Evolutionary conservation across 768 basidiomycete species (phyloP).

Genomic region (Boletus subparvulus): DNA sequence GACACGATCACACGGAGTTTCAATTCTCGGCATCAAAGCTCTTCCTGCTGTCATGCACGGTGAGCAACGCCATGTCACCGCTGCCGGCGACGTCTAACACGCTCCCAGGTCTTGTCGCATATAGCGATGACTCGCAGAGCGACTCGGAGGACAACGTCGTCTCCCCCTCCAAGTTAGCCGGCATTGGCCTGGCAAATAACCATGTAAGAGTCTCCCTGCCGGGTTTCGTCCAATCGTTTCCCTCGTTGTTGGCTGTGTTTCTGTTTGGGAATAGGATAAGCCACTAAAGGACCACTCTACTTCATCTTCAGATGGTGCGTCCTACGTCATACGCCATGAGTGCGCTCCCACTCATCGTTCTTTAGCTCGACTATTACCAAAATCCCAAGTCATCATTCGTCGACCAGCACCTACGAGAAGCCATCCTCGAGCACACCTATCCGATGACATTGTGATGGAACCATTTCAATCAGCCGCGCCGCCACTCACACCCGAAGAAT

Average conservation of each 20-base stretch:
- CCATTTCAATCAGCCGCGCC: slow-evolving; percentile 1
- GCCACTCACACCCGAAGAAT: slow-evolving; percentile 17
- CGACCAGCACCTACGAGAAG: slow-evolving; percentile 46
- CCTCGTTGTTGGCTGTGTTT: slow-evolving; percentile 64
- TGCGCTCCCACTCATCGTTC: not conserved
- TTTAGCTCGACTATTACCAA: slow-evolving; percentile 43
- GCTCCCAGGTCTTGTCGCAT: slow-evolving; percentile 55
- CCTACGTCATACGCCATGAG: not conserved
- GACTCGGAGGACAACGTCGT: slow-evolving; percentile 48
- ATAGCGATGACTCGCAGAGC: slow-evolving; percentile 63
- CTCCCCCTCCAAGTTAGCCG: slow-evolving; percentile 26
- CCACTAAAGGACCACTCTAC: slow-evolving; percentile 38
- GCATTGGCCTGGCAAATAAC: slow-evolving; percentile 20
- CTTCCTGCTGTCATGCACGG: slow-evolving; percentile 28
- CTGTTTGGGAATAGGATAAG: slow-evolving; percentile 64
- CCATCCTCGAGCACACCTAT: slow-evolving; percentile 49
- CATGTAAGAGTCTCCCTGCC: slow-evolving; percentile 64
- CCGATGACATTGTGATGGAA: slow-evolving; percentile 41
- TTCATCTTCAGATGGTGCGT: slow-evolving; percentile 33
- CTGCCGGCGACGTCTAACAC: slow-evolving; percentile 5
- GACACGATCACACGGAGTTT: slow-evolving; percentile 20
- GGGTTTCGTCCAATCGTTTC: slow-evolving; percentile 47
- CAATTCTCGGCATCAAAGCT: slow-evolving; percentile 11
- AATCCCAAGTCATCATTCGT: slow-evolving; percentile 62
- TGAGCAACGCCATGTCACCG: slow-evolving; percentile 17